These are phyloP conservation scores for Exophiala mesophila DNA, from an alignment of 2,329 filamentous ascomycete genomes.

Conservation along the genomic window DNA sequence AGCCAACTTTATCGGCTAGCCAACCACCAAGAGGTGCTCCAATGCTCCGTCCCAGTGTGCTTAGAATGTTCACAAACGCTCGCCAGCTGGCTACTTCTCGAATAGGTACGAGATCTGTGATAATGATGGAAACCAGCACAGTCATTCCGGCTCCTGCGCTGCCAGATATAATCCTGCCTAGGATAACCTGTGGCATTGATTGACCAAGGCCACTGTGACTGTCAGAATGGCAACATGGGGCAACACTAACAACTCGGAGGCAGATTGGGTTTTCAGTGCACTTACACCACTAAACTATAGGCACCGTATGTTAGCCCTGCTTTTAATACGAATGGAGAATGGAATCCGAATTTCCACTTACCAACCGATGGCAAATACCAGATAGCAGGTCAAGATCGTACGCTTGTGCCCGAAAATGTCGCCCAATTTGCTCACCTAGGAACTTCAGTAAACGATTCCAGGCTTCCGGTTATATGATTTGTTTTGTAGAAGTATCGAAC, in stretches of 20 bases:
- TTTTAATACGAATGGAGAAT: no score
- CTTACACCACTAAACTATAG: no score
- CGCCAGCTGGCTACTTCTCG: conserved; percentile 47
- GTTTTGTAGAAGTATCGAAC: no score
- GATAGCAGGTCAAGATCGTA: conserved; percentile 37
- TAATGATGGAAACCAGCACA: conserved; percentile 44
- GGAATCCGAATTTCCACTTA: conserved; percentile 34
- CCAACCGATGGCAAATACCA: conserved; percentile 40
- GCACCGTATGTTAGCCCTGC: no score
- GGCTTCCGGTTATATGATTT: no score
- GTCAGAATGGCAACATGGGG: neutral
- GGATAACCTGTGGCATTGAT: conserved; percentile 37
- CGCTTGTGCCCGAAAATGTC: conserved; percentile 43
- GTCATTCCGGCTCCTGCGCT: conserved; percentile 44
- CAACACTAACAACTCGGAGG: no score
- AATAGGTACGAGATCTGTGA: conserved; percentile 46
- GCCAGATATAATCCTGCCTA: conserved; percentile 40
- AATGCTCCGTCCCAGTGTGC: conserved; percentile 46
- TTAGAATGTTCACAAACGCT: conserved; percentile 49
- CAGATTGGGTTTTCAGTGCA: no score
- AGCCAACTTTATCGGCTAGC: conserved; percentile 59
- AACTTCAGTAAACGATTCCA: no score
- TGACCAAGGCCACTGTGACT: conserved; percentile 36
- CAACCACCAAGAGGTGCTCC: conserved; percentile 57
- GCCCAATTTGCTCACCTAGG: conserved; percentile 32